Base-by-base conservation (phyloP, 2,329 filamentous ascomycete genomes). In the Fusarium burgessii region DNA sequence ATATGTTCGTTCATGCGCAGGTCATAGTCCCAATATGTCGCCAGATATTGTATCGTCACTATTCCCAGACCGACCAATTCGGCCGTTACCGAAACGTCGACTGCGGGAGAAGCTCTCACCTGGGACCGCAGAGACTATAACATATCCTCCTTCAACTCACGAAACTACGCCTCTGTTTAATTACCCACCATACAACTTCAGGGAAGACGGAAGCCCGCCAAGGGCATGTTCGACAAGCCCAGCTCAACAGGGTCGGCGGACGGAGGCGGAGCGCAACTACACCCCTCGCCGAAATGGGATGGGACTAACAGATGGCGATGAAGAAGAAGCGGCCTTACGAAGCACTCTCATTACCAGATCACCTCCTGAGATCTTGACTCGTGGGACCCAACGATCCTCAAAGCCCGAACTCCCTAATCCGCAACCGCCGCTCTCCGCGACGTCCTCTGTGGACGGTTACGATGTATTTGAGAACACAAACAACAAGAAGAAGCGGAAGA, bases 401-500 rank as follows among this genome's bases (percentile, higher is more conserved):
- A 85, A 84, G 60, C 78, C 80, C 25, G 84, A 86, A 35, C 84
- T 84, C 52, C 64, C 80, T 5, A 85, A 85, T 60, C 81, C 84
- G 20, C 85, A 89, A 45, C 88, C 89, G 25, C 87, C 91, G 51
- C 87, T 87, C 45, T 94, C 93, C 15, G 90, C 91, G 27, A 87
- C 89, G 9, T 92, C 91, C 7, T 92, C 91, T 5, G 84, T 89
- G 14, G 95, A 98, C 79, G 94, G 95, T 17, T 98, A 98, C 80
- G 96, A 99, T 80, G 96, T 94, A 10, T 97, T 98, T 76, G 96
- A 99, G 81, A 98, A 98, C 77, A 97, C 94, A 38, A 98, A 97
- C 80, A 99, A 99, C 80, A 99, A 99, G 83, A 99, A 98, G 85
- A 98, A 99, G 82, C 89, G 96, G 74, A 99, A 99, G 83, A 98